phyloP scores from a whole-genome alignment of 1,139 yeast genomes.

The Taiozyma sp. region DNA sequence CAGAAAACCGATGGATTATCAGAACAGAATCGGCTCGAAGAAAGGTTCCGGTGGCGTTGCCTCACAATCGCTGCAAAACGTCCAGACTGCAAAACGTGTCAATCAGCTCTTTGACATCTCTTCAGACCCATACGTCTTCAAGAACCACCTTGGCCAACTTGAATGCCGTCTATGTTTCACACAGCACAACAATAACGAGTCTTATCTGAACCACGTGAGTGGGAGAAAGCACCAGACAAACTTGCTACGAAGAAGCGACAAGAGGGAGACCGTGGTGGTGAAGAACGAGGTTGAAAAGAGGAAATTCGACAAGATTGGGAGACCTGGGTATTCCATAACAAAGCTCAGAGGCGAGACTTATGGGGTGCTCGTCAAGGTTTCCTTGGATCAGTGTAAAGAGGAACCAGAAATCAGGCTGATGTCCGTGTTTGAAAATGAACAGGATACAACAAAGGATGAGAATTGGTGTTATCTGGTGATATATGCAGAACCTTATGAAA shows the following conservation, averaged over 20 bases:
- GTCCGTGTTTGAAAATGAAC: conserved; percentile 67
- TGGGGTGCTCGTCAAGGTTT: conserved; percentile 60
- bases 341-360: conserved; percentile 58
- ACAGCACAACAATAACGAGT: conserved; percentile 68
- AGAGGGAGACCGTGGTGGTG: conserved; percentile 13
- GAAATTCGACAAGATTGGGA: conserved; percentile 59
- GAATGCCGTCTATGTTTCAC: conserved; percentile 80
- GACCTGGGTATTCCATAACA: conserved; percentile 62
- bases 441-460: conserved; percentile 38
- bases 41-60: conserved; percentile 71
- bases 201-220: conserved; percentile 74
- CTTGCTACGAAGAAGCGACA: conserved; percentile 45
- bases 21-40: conserved; percentile 54
- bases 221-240: conserved; percentile 74
- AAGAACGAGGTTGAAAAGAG: conserved; percentile 35
- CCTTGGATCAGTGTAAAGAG: conserved; percentile 45
- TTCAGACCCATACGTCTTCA: conserved; percentile 72
- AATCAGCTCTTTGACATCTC: conserved; percentile 65
- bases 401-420: conserved; percentile 65
- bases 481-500: conserved; percentile 83
- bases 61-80: conserved; percentile 59
- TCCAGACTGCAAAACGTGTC: conserved; percentile 60
- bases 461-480: conserved; percentile 63
- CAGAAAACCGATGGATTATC: conserved; percentile 43
- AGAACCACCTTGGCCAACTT: conserved; percentile 66